Conservation (phyloP, 768 basidiomycete species). For the Chalciporus pseudorubinellus region DNA sequence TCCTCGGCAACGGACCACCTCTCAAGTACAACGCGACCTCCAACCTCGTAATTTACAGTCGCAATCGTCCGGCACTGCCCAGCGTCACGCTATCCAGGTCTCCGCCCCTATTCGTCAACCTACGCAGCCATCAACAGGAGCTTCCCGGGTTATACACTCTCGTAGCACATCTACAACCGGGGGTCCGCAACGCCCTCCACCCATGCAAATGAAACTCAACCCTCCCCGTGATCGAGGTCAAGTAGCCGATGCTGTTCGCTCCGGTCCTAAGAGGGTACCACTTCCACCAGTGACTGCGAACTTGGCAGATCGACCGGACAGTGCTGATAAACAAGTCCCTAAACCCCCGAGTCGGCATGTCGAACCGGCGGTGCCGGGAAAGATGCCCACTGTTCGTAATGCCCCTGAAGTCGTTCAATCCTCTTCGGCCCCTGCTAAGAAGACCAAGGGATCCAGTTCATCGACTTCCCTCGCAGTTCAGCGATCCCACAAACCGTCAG, state of each 20-base stretch:
- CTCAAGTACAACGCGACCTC: slow-evolving; percentile 17
- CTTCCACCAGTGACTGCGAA: slow-evolving; percentile 17
- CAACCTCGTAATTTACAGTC: slow-evolving; percentile 16
- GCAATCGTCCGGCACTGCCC: slow-evolving; percentile 20
- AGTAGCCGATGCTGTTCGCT: slow-evolving; percentile 19
- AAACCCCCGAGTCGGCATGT: slow-evolving; percentile 11
- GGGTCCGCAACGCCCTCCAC: slow-evolving; percentile 27
- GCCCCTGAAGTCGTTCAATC: slow-evolving; percentile 3
- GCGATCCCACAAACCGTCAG: slow-evolving; percentile 10
- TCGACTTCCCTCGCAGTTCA: not conserved
- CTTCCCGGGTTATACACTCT: slow-evolving; percentile 2
- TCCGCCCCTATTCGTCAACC: slow-evolving; percentile 10
- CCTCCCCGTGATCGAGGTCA: slow-evolving; percentile 24
- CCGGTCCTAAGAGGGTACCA: slow-evolving; percentile 33
- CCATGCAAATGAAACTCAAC: slow-evolving; percentile 23
- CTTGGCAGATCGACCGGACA: not conserved
- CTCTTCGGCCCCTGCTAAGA: slow-evolving; percentile 9
- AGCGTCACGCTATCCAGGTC: slow-evolving; percentile 15
- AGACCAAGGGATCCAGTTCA: not conserved
- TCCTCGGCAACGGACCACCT: slow-evolving; percentile 18
- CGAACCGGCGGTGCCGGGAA: slow-evolving; percentile 4
- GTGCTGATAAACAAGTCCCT: slow-evolving; percentile 2
- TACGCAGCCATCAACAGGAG: slow-evolving; percentile 4
- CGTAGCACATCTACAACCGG: slow-evolving; percentile 5
- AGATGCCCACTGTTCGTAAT: slow-evolving; percentile 8